Percentiles rank a stretch among this genome's conserved stretches.
Conservation (phyloP, 495 filamentous ascomycete genomes). For the Talaromyces borbonicus region DNA sequence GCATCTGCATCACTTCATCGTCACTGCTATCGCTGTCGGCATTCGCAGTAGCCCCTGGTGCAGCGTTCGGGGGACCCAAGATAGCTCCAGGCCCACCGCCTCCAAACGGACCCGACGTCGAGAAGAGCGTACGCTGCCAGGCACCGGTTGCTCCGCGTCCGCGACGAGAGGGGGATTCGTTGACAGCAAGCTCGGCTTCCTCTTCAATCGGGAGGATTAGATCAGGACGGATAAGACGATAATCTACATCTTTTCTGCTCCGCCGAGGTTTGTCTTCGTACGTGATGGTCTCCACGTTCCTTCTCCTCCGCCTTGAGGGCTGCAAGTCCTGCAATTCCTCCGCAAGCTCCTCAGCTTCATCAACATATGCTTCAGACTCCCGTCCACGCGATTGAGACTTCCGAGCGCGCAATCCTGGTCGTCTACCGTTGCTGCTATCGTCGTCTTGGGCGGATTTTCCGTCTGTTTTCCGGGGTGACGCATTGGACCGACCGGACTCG, state of each 20-base stretch:
- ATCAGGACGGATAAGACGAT: conserved; percentile 69
- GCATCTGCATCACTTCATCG: conserved; percentile 59
- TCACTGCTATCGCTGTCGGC: conserved; percentile 95
- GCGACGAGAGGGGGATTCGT: conserved; percentile 58
- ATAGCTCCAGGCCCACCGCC: conserved; percentile 65
- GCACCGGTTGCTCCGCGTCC: conserved; percentile 39
- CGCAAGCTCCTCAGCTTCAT: conserved; percentile 62
- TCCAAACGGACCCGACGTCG: conserved; percentile 85
- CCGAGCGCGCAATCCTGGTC: conserved; percentile 40
- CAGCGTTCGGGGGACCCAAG: conserved; percentile 69
- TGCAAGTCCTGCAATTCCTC: conserved; percentile 67
- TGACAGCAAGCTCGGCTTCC: conserved; percentile 51
- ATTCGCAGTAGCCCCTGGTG: conserved; percentile 59
- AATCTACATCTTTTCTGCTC: conserved; percentile 53
- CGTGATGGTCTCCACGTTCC: conserved; percentile 44
- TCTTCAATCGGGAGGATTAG: conserved; percentile 47
- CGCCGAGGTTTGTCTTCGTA: conserved; percentile 49
- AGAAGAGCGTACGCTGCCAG: conserved; percentile 71
- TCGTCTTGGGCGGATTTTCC: conserved; percentile 35
- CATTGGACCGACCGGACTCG: conserved; percentile 36
- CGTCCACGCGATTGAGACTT: conserved; percentile 43
- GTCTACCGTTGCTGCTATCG: conserved; percentile 39
- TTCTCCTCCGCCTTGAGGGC: conserved; percentile 42
- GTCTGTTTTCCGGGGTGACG: conserved; percentile 33
- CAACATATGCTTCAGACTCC: conserved; percentile 36